Conservation (phyloP, 2,329 filamentous ascomycete genomes). For the Cladosporium sp. region DNA sequence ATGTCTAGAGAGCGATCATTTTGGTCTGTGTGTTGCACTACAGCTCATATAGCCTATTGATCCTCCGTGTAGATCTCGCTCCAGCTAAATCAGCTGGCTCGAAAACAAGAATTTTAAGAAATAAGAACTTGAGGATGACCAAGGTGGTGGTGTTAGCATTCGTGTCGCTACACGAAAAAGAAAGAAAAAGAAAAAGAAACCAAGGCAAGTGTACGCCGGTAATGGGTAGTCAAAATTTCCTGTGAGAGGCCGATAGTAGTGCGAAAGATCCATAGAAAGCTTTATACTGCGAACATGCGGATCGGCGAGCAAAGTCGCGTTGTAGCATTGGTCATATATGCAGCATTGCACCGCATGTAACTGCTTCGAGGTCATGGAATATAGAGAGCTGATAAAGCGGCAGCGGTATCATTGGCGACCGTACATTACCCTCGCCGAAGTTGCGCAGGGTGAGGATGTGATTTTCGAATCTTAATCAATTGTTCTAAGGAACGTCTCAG, state of each 20-base stretch:
- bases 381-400: neutral
- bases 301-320: neutral
- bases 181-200: too few species aligned
- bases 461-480: neutral
- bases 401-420: neutral
- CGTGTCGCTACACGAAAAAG: too few species aligned
- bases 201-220: too few species aligned
- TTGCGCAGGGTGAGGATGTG: neutral
- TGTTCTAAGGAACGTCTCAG: neutral
- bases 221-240: too few species aligned
- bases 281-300: neutral
- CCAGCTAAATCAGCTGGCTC: too few species aligned
- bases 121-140: too few species aligned
- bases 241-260: too few species aligned
- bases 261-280: neutral
- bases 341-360: neutral
- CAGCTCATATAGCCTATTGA: too few species aligned
- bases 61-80: too few species aligned
- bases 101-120: too few species aligned
- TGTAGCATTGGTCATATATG: neutral
- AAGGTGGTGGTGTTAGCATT: too few species aligned
- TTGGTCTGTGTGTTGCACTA: too few species aligned
- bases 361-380: neutral
- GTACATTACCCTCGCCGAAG: neutral
- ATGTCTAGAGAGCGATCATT: neutral